Base-by-base conservation (phyloP, 371 early-diverging fungal genomes). In the Mucor plumbeus region DNA sequence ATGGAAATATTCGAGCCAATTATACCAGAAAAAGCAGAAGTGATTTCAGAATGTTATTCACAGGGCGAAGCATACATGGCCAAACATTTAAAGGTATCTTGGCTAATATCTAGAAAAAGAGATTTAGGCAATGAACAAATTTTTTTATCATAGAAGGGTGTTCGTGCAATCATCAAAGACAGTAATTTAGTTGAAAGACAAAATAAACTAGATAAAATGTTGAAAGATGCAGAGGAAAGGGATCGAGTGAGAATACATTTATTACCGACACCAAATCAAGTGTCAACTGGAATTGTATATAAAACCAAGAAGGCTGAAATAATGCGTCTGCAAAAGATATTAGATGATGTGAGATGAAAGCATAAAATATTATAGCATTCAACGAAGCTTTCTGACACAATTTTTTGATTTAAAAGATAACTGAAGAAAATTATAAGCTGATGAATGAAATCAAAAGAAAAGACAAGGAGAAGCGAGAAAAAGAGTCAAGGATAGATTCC, bases 401-500 rank as follows among this genome's bases (percentile, higher is more conserved):
- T 26, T 26, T 3, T 26, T 31, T 53, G 31, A 26, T 14, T 21
- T 5, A 1, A 26, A 21, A 53, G 55, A 7, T 55, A 3, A 55
- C 55, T 2, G 55, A 55, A 21, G 55, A 55, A 34, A 55, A 55
- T 33, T 55, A 55, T 35, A 35, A 34, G 14, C 55, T 33, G 55
- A 55, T 55, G 55, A 55, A 55, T 15, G 17, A 31, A 21, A 55
- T 55, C 35, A 35, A n/a, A 4, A 7, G 8, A 11, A 15, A 7
- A 15, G n/a, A 15, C 17, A 55, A 35, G 11, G 55, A 55, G 35
- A 34, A 34, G 7, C 35, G 7, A 15, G 55, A 55, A 5, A 55
- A 55, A 55, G 34, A 33, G 55, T 11, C 35, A 15, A 15, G 15
- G 31, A 15, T 31, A 34, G 34, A 55, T 15, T 21, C 11, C 4